Base-by-base conservation (phyloP, 345 rosid genomes). In the Moricandia arvensis region DNA sequence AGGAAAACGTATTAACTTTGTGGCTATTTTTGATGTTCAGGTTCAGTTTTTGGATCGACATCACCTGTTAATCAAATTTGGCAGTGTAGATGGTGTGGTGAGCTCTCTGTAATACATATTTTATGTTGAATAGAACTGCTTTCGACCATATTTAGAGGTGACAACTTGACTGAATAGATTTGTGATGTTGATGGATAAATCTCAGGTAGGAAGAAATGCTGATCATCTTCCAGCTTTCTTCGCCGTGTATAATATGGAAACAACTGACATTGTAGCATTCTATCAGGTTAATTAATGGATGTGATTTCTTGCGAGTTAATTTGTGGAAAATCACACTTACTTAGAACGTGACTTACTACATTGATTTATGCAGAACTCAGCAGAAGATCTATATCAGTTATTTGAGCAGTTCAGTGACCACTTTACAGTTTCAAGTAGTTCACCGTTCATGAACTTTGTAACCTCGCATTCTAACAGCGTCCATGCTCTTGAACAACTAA, bases 21-120 rank as follows among this genome's bases (percentile, higher is more conserved):
- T 65, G 60, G 45, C 72, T 76, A 2, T 69, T 75, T 27, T 10
- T 55, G 54, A 29, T 80, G 38, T 34, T 11, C 86, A 91, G 98
- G 97, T 88, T 72, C 99, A 95, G 81, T 92, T 95, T 81, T 85
- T 95, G 91, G 99, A 95, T 79, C 90, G 96, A 38, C 93, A 88
- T 53, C 97, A 95, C 82, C 81, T 95, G 82, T 86, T 95, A 63
- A 85, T 95, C 72, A 95, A 92, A 87, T 86, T 95, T 81, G 97
- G 97, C 51, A 89, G 96, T 61, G 91, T 89, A 74, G 97, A 95
- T 80, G 99, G 88, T 79, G 96, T 86, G 88, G 97, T 95, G 76
- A 85, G 97, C 27, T 78, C 37, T 79, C 63, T 58, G 5, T 29
- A 31, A 54, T 8, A 68, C 34, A 59, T 10, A 29, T 16, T 68